phyloP scores from a whole-genome alignment of 306 rosid species.

The Cicer chorassanicum region DNA sequence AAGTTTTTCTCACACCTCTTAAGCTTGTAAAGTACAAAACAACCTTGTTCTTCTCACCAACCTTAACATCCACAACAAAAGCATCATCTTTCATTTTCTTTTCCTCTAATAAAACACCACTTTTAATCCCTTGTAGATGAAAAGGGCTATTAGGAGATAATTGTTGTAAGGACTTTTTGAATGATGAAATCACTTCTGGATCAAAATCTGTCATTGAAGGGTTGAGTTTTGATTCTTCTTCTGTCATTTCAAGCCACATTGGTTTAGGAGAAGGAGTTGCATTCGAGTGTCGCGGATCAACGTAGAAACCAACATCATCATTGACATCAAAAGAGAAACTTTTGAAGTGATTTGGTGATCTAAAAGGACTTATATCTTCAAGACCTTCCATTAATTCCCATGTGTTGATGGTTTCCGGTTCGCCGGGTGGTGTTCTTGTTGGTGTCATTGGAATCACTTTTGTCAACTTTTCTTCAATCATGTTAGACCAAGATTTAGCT shows the following conservation, averaged over 20 bases:
- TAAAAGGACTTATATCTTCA: constrained; percentile 72
- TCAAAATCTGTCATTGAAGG: constrained; percentile 59
- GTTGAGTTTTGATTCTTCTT: constrained; percentile 47
- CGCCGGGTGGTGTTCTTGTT: constrained; percentile 83
- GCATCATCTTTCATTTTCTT: constrained; percentile 23
- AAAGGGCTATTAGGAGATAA: constrained; percentile 49
- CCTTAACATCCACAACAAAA: constrained; percentile 32
- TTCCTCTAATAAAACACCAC: background rate
- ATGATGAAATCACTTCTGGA: constrained; percentile 64
- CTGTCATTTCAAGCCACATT: constrained; percentile 56
- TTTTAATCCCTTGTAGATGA: constrained; percentile 29
- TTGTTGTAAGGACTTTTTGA: constrained; percentile 59
- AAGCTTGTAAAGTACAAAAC: constrained; percentile 82
- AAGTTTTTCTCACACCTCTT: constrained; percentile 90
- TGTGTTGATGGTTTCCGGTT: constrained; percentile 82
- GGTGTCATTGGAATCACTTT: constrained; percentile 72
- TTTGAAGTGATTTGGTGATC: constrained; percentile 65
- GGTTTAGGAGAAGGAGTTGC: constrained; percentile 49
- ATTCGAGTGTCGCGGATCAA: constrained; percentile 49
- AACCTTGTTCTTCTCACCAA: constrained; percentile 53
- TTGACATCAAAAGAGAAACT: constrained; percentile 82
- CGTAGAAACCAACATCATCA: constrained; percentile 8
- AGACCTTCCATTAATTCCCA: constrained; percentile 99
- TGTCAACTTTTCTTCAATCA: constrained; percentile 79
- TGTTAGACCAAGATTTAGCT: constrained; percentile 89